Evolutionary conservation across 352 stramenopile genomes (phyloP), one percentile per base, ranked within the genome.

Genomic region (Globisporangium nodosum): DNA sequence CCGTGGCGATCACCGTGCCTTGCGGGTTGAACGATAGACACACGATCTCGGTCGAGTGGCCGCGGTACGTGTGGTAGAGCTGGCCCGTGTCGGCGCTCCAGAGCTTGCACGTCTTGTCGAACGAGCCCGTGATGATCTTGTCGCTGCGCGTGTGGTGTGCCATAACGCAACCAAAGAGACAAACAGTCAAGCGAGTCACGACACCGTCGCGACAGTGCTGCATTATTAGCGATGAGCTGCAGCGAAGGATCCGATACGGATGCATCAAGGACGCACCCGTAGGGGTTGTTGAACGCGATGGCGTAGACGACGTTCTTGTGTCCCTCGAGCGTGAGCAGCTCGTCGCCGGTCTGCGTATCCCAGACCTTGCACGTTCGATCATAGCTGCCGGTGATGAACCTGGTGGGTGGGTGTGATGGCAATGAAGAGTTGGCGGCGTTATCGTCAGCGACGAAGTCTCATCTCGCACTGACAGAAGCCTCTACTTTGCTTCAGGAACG

Each of bases 241-340:
- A 43, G 24, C 47, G 11, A 21, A 49, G 18, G 12, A 11, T 27
- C n/a, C 16, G 9, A 47, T 21, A 21, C 42, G 8, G 12, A 47
- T 47, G 15, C 20, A 16, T 4, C 42, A n/a, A 51, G n/a, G 16
- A 46, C 62, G n/a, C 58, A 94, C 70, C 94, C 93, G 64, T 97
- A 98, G 18, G 95, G 94, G 61, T 98, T 98, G 64, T 98, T 98
- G 72, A 98, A 98, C 6, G 94, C 93, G 57, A 98, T 98, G 16
- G 92, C 91, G 54, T 98, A 98, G 12, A 98, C 94, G 1, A 98
- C 94, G 69, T 98, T 98, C 66, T 96, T 96, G 71, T 98, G 94
- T 9, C 92, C 93, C 69, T 98, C 92, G 15, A 98, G 68, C 3
- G 90, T 97, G 51, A 97, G 71, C 21, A 98, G 69, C 71, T 98